Evolutionary conservation across 2,329 filamentous ascomycete species (phyloP).

Genomic region (Penicillium sclerotiorum): DNA sequence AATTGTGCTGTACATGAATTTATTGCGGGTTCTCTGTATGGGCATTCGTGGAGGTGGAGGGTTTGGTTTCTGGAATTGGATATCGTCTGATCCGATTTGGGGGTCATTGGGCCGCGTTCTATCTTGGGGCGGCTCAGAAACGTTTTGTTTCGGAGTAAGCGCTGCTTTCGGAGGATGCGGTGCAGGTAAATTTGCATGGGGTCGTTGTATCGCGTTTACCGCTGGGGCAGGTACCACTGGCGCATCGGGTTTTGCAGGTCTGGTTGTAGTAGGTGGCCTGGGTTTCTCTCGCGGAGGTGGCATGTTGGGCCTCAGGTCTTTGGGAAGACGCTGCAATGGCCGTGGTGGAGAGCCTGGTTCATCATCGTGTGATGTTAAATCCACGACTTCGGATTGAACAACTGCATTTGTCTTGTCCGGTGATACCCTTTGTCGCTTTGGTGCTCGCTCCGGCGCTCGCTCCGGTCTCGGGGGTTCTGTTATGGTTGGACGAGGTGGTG

Average conservation of each 20-base stretch:
- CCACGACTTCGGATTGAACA: slow-evolving; percentile 21
- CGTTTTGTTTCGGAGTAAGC: neutral
- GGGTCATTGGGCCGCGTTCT: neutral
- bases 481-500: slow-evolving; percentile 4
- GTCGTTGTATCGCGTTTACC: slow-evolving; percentile 1
- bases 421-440: slow-evolving; percentile 37
- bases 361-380: slow-evolving; percentile 23
- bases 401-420: slow-evolving; percentile 7
- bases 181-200: neutral
- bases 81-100: neutral
- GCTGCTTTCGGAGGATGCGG: neutral
- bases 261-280: neutral
- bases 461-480: slow-evolving; percentile 24
- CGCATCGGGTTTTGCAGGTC: neutral
- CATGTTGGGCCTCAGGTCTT: neutral
- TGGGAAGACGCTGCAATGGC: neutral
- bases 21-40: slow-evolving; percentile 31
- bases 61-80: neutral
- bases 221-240: neutral
- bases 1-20: slow-evolving; percentile 47
- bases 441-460: slow-evolving; percentile 32
- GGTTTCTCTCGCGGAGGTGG: neutral
- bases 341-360: neutral
- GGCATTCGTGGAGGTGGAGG: slow-evolving; percentile 31
- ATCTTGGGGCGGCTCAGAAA: neutral